Conservation (phyloP, 1,284 basidiomycete genomes). For the Mycosarcoma maydis region DNA sequence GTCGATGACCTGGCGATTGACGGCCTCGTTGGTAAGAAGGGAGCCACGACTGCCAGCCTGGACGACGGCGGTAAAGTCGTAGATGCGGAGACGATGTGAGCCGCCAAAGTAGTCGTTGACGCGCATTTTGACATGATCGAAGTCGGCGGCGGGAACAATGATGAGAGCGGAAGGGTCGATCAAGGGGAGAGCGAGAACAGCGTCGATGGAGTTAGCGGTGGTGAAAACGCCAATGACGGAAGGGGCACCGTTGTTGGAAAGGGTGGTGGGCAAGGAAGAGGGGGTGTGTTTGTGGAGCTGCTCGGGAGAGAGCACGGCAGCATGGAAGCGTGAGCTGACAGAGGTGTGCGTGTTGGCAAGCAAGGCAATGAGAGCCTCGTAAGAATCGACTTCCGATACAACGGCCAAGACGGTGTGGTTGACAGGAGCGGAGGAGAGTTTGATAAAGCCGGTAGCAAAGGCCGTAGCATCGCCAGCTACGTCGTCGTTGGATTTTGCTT, state of each 20-base stretch:
- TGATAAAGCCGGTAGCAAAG: conserved; percentile 50
- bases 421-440: conserved; percentile 36
- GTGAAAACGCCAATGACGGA: conserved; percentile 45
- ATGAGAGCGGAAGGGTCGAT: conserved; percentile 45
- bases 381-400: conserved; percentile 30
- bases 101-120: conserved; percentile 27
- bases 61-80: conserved; percentile 34
- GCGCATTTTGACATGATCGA: conserved; percentile 14
- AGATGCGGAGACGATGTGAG: conserved; percentile 38
- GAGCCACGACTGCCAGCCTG: conserved; percentile 30
- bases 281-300: conserved; percentile 8
- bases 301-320: conserved; percentile 36
- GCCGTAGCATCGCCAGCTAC: conserved; percentile 41
- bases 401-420: conserved; percentile 40
- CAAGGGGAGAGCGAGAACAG: conserved; percentile 27
- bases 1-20: conserved; percentile 21
- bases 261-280: conserved; percentile 16
- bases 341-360: conserved; percentile 44
- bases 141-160: conserved; percentile 36
- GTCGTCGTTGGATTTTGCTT: conserved; percentile 36
- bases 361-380: conserved; percentile 40
- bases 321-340: conserved; percentile 35
- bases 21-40: conserved; percentile 7
- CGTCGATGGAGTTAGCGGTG: conserved; percentile 28
- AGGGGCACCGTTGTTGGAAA: conserved; percentile 23